Percentiles rank a stretch among this genome's conserved stretches.
Conservation (phyloP, 1,139 yeast genomes). For the Cylindricascospora bacillispora region DNA sequence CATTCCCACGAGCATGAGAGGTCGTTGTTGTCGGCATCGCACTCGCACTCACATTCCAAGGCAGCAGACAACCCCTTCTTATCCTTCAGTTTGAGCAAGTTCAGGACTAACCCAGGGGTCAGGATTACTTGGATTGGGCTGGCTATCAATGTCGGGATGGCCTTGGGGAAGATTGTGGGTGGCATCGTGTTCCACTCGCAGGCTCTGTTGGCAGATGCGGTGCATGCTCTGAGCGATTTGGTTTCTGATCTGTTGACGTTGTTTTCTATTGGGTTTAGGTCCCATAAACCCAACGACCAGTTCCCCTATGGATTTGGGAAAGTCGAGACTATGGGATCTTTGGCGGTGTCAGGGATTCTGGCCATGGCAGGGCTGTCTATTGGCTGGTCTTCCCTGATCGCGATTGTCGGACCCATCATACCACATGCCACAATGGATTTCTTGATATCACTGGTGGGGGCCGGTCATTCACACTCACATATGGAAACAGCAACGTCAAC, state of each 20-base stretch:
- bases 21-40: too few species aligned
- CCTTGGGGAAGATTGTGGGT: conserved; percentile 73
- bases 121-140: conserved; percentile 89
- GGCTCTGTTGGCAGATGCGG: conserved; percentile 85
- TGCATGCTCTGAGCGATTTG: conserved; percentile 82
- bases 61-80: conserved; percentile 27
- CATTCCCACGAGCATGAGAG: too few species aligned
- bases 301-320: conserved; percentile 91
- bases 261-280: conserved; percentile 74
- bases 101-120: conserved; percentile 66
- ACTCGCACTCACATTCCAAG: conserved; percentile 28
- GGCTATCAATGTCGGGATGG: conserved; percentile 72
- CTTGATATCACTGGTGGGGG: conserved; percentile 19
- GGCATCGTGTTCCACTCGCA: conserved; percentile 91
- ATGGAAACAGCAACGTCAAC: conserved; percentile 32
- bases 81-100: conserved; percentile 29
- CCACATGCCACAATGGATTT: conserved; percentile 44
- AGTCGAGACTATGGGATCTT: conserved; percentile 81
- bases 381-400: conserved; percentile 75
- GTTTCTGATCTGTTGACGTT: conserved; percentile 81
- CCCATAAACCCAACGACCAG: conserved; percentile 45
- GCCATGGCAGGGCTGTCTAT: conserved; percentile 82
- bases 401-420: conserved; percentile 53
- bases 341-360: conserved; percentile 72
- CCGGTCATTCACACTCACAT: conserved; percentile 33